Evolutionary conservation across 192 early-diverging fungal species (phyloP).

Genomic region (Entomortierella lignicola): DNA sequence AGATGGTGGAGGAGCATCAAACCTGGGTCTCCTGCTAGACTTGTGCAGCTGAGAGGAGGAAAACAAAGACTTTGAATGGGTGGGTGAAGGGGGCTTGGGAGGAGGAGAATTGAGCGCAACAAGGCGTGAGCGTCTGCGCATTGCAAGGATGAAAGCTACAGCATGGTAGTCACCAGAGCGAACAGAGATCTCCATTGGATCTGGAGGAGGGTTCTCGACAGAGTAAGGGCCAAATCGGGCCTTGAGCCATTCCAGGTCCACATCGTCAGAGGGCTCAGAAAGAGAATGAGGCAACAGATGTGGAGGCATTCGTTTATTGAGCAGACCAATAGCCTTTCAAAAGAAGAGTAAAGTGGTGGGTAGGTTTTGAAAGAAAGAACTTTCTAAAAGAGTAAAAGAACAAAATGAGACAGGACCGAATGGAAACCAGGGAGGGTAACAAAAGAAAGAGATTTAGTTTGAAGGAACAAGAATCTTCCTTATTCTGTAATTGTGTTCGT

Average conservation of each 20-base stretch:
- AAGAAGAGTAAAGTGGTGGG: background rate
- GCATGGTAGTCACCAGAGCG: constrained; percentile 48
- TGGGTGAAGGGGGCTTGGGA: background rate
- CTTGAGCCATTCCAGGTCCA: constrained; percentile 49
- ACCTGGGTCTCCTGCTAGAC: no score
- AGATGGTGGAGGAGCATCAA: background rate
- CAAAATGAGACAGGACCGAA: no score
- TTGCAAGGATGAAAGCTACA: constrained; percentile 52
- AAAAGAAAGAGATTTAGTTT: no score
- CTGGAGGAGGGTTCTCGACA: constrained; percentile 41
- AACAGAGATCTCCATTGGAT: constrained; percentile 51
- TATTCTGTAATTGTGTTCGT: no score
- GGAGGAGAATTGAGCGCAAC: constrained; percentile 1
- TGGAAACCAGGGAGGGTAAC: no score
- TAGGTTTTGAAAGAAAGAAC: no score
- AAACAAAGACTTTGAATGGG: background rate
- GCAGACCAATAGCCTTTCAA: no score
- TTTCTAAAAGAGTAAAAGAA: no score
- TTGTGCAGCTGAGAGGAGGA: background rate
- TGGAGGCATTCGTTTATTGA: background rate
- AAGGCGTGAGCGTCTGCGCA: constrained; percentile 39
- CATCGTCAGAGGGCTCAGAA: constrained; percentile 9
- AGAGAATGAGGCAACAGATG: background rate
- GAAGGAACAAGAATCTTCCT: no score
- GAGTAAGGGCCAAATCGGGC: constrained; percentile 50